phyloP scores from a whole-genome alignment of 2,329 filamentous ascomycete genomes.

The Lachnellula hyalina region DNA sequence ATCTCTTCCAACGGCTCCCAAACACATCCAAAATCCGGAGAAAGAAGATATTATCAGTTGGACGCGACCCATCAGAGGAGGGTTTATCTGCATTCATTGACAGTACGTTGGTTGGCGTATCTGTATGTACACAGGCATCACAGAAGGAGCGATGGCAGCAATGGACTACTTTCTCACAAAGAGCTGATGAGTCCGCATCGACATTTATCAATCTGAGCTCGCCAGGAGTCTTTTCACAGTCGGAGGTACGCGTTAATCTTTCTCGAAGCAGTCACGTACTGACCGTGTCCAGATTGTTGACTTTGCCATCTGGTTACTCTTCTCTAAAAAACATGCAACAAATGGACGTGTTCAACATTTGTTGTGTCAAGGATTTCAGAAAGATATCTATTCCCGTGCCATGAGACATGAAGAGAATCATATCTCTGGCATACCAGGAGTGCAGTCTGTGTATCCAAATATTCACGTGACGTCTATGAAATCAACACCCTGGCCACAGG shows the following conservation, averaged over 20 bases:
- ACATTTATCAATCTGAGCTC: conserved; percentile 41
- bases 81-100: conserved; percentile 25
- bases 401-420: conserved; percentile 24
- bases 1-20: conserved; percentile 62
- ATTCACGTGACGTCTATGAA: conserved; percentile 65
- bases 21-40: conserved; percentile 57
- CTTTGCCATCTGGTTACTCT: conserved; percentile 72
- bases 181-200: conserved; percentile 53
- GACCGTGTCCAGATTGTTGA: conserved; percentile 58
- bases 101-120: conserved; percentile 28
- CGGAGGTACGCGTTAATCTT: conserved; percentile 48
- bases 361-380: conserved; percentile 77
- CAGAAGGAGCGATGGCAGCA: conserved; percentile 44
- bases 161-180: conserved; percentile 59
- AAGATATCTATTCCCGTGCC: conserved; percentile 28
- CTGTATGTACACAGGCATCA: conserved; percentile 9
- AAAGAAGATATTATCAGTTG: conserved; percentile 48
- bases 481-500: conserved; percentile 64
- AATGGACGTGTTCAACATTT: conserved; percentile 62
- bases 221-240: conserved; percentile 49
- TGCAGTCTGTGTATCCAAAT: conserved; percentile 63
- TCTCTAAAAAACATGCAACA: conserved; percentile 48
- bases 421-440: conserved; percentile 54
- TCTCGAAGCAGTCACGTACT: background rate
- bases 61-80: conserved; percentile 7